These are phyloP conservation scores for Thinopyrum elongatum DNA, from an alignment of 176 grass and related monocot species.

Conservation along the genomic window DNA sequence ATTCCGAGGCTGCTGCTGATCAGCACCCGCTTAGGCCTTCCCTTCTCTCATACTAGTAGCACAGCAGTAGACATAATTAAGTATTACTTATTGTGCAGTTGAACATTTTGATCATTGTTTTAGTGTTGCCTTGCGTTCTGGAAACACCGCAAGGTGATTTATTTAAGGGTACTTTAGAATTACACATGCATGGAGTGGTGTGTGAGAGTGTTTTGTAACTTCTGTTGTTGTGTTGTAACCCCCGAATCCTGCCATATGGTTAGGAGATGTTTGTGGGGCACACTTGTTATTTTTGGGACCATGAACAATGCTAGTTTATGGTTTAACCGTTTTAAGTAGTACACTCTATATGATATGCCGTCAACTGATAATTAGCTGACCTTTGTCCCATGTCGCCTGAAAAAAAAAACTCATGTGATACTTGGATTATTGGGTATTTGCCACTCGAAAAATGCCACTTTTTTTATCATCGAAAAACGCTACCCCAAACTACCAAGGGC, in stretches of 20 bases:
- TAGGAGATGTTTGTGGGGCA: conserved; percentile 38
- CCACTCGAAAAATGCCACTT: too few species aligned
- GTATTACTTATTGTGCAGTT: not conserved
- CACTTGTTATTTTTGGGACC: not conserved
- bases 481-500: too few species aligned
- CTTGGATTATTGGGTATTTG: not conserved
- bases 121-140: not conserved
- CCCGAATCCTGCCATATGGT: conserved; percentile 3
- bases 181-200: conserved; percentile 17
- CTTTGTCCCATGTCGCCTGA: not conserved
- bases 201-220: conserved; percentile 27
- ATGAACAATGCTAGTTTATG: conserved; percentile 7
- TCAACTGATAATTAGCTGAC: not conserved
- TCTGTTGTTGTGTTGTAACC: conserved; percentile 31
- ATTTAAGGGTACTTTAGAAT: conserved; percentile 8
- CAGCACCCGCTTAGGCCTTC: conserved; percentile 74
- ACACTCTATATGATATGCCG: not conserved
- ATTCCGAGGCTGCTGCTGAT: conserved; percentile 78
- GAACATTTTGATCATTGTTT: not conserved
- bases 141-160: conserved; percentile 7
- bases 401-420: not conserved
- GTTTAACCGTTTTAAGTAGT: not conserved
- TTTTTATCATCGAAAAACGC: too few species aligned
- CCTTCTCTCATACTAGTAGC: conserved; percentile 31
- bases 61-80: conserved; percentile 21